Evolutionary conservation across 306 rosid genomes (phyloP), one percentile per base, ranked within the genome.

Genomic region (Fagus sylvatica): DNA sequence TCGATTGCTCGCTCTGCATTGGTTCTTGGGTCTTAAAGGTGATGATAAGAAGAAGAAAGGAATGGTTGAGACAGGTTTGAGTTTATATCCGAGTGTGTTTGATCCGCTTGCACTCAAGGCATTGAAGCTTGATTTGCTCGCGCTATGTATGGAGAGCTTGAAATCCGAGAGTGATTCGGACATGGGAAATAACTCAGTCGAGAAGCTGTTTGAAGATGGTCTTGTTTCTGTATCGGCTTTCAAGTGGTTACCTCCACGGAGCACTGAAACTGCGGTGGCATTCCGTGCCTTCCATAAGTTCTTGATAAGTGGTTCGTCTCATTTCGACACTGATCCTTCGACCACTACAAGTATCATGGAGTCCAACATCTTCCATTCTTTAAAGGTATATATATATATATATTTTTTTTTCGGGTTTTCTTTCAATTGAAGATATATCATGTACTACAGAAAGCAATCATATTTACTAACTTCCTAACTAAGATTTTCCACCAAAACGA

Each of bases 21-120:
- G 98, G 98, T 82, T 95, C 80, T 83, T 92, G 90, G 98, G 97
- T 81, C 89, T 92, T 53, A 83, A 73, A 40, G 84, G 71, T 46
- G 51, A 46, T 46, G 11, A 46, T 51, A 84, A 40, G 43, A 89
- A 89, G 80, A 64, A 72, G 42, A 84, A 72, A 78, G 62, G 83
- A 34, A 39, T 65, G 71, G 53, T 85, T 28, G 90, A 85, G 57
- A 72, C 83, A 74, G 79, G 88, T 70, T 86, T 81, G 41, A 79
- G 42, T 16, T 84, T 92, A 67, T 92, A 84, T 80, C 98, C 98
- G 0, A 62, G 79, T 54, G 81, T 95, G 85, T 95, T 95, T 74
- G 98, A 95, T 76, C 95, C 98, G 2, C 90, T 95, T 66, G 93
- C 97, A 69, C 82, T 95, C 80, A 95, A 95, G 84, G 97, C 97